phyloP scores from a whole-genome alignment of 1,139 yeast genomes.

The Yamadazyma oceani region DNA sequence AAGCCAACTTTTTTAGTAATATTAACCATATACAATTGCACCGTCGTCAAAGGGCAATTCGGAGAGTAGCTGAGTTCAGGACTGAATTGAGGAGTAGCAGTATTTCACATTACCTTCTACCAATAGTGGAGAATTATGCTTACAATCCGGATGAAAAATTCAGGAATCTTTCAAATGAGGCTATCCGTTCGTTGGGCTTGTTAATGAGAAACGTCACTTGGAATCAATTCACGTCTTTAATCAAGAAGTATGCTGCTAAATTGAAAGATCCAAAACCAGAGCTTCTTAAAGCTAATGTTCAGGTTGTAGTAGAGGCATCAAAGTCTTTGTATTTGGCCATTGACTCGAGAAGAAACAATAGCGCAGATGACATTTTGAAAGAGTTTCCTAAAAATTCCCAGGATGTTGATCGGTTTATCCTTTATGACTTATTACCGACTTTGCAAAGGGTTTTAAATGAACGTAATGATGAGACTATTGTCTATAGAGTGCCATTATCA shows the following conservation, averaged over 20 bases:
- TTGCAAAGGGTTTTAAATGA: conserved; percentile 57
- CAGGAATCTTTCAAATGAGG: conserved; percentile 72
- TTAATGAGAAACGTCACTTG: conserved; percentile 64
- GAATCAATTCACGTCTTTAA: conserved; percentile 77
- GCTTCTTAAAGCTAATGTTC: conserved; percentile 57
- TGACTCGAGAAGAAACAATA: conserved; percentile 14
- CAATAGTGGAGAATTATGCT: conserved; percentile 80
- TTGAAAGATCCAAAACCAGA: conserved; percentile 50
- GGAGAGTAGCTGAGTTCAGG: conserved; percentile 45
- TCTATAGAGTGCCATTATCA: conserved; percentile 73
- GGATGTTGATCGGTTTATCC: conserved; percentile 50
- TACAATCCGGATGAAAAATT: conserved; percentile 60
- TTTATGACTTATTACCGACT: conserved; percentile 61
- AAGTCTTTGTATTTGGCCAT: conserved; percentile 44
- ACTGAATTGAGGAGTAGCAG: conserved; percentile 54
- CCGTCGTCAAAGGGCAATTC: conserved; percentile 81
- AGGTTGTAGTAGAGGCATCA: conserved; percentile 64
- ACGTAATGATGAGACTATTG: conserved; percentile 77
- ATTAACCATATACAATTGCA: conserved; percentile 82
- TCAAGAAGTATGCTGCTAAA: conserved; percentile 66
- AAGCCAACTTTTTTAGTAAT: conserved; percentile 80
- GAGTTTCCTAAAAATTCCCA: conserved; percentile 36
- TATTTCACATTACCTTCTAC: conserved; percentile 78
- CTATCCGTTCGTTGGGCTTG: conserved; percentile 61
- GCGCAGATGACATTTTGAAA: conserved; percentile 22